phyloP scores from a whole-genome alignment of 305 asterid genomes.

The Fraxinus floribunda region DNA sequence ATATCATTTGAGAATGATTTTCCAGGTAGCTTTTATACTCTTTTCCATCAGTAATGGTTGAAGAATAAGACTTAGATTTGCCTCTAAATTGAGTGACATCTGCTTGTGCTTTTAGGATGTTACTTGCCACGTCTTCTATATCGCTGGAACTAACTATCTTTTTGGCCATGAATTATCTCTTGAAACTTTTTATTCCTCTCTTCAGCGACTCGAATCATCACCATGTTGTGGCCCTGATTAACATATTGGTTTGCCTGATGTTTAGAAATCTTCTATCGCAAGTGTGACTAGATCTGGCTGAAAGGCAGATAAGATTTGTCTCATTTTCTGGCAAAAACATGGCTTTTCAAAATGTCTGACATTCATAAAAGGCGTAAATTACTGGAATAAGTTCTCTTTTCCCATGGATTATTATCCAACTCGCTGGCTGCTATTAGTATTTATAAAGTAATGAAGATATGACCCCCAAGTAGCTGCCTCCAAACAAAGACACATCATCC shows the following conservation, averaged over 20 bases:
- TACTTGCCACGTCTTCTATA: background rate
- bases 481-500: background rate
- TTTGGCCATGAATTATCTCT: background rate
- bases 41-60: background rate
- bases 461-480: background rate
- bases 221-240: background rate
- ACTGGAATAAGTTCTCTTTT: background rate
- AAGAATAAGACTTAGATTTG: background rate
- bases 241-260: background rate
- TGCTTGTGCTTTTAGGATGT: background rate
- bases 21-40: background rate
- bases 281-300: background rate
- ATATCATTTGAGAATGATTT: background rate
- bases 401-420: background rate
- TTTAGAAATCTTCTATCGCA: background rate
- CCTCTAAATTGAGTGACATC: background rate
- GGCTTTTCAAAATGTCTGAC: background rate
- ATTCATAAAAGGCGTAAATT: background rate
- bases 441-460: background rate
- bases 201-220: background rate
- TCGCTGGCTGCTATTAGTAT: background rate
- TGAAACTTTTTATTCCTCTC: background rate
- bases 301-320: background rate
- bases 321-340: background rate
- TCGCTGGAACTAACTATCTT: background rate